A percentile compares a stretch with the other conserved stretches of the same genome.
Conservation (phyloP, 2,329 filamentous ascomycete species). For the Ophiocordyceps camponoti-leonardi region DNA sequence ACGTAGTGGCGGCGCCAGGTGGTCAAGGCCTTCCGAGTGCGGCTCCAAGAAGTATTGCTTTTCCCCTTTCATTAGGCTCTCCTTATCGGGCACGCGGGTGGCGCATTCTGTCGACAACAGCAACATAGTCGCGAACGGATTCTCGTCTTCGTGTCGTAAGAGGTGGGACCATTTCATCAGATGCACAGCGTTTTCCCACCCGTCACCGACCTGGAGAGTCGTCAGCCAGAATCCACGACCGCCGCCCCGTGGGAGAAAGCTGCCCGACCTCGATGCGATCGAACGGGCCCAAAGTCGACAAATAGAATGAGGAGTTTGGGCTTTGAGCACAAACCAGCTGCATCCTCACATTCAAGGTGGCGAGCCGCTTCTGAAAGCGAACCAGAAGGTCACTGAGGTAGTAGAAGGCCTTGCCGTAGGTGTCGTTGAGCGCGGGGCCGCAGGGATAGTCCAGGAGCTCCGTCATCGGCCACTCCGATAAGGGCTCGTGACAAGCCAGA, state of each 20-base stretch:
- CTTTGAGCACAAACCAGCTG: background rate
- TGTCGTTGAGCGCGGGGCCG: constrained; percentile 7
- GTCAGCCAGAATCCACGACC: background rate
- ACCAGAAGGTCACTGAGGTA: constrained; percentile 8
- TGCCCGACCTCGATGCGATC: constrained; percentile 6
- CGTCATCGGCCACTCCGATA: constrained; percentile 13
- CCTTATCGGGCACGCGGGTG: too few relatives aligned
- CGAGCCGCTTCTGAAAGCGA: constrained; percentile 5
- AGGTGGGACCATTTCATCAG: constrained; percentile 2
- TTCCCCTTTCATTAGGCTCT: too few relatives aligned
- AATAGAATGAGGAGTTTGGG: too few relatives aligned
- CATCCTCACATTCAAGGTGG: constrained; percentile 1
- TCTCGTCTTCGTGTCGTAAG: constrained; percentile 8
- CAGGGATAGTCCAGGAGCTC: constrained; percentile 6
- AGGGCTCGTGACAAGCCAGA: constrained; percentile 7
- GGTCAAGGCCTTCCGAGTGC: too few relatives aligned
- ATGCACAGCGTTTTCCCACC: constrained; percentile 6
- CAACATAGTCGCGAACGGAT: constrained; percentile 10
- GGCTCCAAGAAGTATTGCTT: too few relatives aligned
- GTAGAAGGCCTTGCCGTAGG: constrained; percentile 12
- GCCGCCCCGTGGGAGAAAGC: background rate
- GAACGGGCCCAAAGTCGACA: background rate
- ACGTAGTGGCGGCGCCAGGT: constrained; percentile 6
- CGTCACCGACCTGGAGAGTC: constrained; percentile 4
- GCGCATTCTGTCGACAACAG: constrained; percentile 5